Base-by-base conservation (phyloP, 805 yeast species). In the Ascoidea rubescens region DNA sequence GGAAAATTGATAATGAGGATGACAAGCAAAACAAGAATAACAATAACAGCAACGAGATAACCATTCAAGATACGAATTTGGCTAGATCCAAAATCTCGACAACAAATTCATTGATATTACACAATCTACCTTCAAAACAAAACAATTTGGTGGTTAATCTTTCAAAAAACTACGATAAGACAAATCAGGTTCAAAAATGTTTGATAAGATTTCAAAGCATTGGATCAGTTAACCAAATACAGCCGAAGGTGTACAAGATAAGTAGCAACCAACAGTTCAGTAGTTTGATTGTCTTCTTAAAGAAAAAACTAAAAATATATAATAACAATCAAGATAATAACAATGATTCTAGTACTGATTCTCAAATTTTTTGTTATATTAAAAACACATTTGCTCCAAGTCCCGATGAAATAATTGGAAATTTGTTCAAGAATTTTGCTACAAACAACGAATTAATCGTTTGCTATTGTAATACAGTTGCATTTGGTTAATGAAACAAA, bases 221-320 rank as follows among this genome's bases (percentile, higher is more conserved):
- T 42, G 87, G 87, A 0, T 73, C 84, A 0, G 70, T 79, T 0
- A 74, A 75, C 1, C 66, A 68, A 4, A 65, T 82, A 4, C 65
- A 60, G 1, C 85, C 85, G 0, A 65, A 69, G 2, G 68, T 75
- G 1, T 79, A 75, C 59, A 73, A 71, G 53, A 76, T 78, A 2
- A 71, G 78, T 12, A 61, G 70, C 28, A 65, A 67, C 33, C 80
- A 75, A 53, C 71, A 71, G 5, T 71, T 77, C 49, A 66, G 73
- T 3, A 74, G 79, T 1, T 61, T 78, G 44, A 62, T 66, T 32
- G 70, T 64, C 54, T 80, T 76, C 57, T 59, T 79, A 33, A 67
- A 66, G 30, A 72, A 69, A 57, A 70, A 67, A 52, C 54, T 77
- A 31, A 63, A 62, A 43, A 51, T 63, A 7, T 48, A 46, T 17